Base-by-base conservation (phyloP, 371 early-diverging fungal genomes). In the Mortierella polycephala region DNA sequence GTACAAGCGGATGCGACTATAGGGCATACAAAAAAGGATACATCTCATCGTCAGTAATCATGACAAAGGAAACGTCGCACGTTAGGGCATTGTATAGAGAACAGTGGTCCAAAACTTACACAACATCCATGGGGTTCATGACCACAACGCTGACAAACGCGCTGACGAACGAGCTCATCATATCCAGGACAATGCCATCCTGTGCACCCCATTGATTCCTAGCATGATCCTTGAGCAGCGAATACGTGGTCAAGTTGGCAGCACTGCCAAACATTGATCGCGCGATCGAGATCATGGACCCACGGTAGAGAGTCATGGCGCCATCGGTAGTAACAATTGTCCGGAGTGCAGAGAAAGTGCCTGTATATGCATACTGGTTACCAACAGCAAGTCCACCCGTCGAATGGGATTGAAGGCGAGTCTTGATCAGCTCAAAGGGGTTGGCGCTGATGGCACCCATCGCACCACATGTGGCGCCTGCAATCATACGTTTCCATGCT, bases 71-170 rank as follows among this genome's bases (percentile, higher is more conserved):
- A 39, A 58, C 12, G 46, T 37, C 30, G 30, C 30, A 30, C 30
- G 30, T 30, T 30, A 30, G 30, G 30, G 30, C 30, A 30, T 30
- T 30, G 2, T 4, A 30, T 30, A 30, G 30, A 30, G 4, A 30
- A 30, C 4, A 30, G 30, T 1, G 30, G 30, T 30, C 30, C 30
- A n/a, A 51, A 10, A 71, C 82, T 75, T 82, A 82, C 64, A 88
- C 86, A 41, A 91, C 90, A 69, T 92, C 92, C 67, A 92, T 86
- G 16, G 92, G 92, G 71, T 91, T 91, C 92, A 92, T 92, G 54
- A 84, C 85, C 11, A 89, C 82, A 52, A 82, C 84, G 57, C 72
- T 71, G 52, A 88, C 83, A 50, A 75, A 65, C 2, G 87, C 90
- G 46, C 83, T 83, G 10, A 76, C 81, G 56, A 92, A 64, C 12